Evolutionary conservation across 257 asterid species (phyloP).

Genomic region (Striga asiatica): DNA sequence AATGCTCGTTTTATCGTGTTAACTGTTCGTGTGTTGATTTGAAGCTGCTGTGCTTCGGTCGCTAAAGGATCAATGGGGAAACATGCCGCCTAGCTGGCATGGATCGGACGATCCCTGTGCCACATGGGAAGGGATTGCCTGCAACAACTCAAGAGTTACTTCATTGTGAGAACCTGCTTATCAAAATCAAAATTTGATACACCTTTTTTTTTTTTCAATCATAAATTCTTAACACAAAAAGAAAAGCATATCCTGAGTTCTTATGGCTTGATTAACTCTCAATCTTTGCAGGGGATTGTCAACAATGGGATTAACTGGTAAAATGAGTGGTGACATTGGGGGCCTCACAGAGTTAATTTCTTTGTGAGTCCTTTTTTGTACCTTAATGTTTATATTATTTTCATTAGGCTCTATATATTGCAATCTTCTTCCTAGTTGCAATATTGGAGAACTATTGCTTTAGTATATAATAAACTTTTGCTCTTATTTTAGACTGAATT

Average conservation of each 20-base stretch:
- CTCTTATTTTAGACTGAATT: not conserved
- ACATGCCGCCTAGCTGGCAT: constrained; percentile 72
- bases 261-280: not conserved
- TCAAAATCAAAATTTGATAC: not conserved
- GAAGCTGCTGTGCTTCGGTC: constrained; percentile 81
- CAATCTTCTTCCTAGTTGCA: not conserved
- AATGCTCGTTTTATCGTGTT: not conserved
- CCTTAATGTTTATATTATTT: too few species aligned
- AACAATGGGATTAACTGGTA: constrained; percentile 72
- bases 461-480: not conserved
- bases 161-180: constrained; percentile 38
- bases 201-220: not conserved
- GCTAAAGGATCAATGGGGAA: constrained; percentile 65
- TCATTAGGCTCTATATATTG: too few species aligned
- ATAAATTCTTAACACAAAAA: not conserved
- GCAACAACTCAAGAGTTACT: constrained; percentile 66
- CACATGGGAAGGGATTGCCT: constrained; percentile 74
- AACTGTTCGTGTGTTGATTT: not conserved
- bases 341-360: constrained; percentile 65
- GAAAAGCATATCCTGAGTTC: not conserved
- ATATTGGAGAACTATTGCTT: too few species aligned
- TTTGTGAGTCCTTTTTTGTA: constrained; percentile 46
- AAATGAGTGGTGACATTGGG: constrained; percentile 74
- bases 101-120: constrained; percentile 72
- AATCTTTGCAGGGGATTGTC: constrained; percentile 58